Evolutionary conservation across 306 rosid genomes (phyloP).

Genomic region (Gleditsia sinensis): DNA sequence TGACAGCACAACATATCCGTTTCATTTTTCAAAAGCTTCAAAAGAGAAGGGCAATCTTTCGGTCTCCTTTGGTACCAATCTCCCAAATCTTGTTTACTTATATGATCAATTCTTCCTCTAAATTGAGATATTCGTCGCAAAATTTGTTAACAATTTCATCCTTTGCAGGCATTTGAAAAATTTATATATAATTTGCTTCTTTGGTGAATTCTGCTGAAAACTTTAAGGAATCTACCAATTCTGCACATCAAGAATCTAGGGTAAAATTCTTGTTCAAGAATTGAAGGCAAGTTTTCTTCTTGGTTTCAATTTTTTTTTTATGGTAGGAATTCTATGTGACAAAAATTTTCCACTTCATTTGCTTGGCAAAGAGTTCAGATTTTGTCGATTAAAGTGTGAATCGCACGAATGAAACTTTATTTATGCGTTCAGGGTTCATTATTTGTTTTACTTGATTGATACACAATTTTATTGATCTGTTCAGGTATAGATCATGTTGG

Average conservation of each 20-base stretch:
- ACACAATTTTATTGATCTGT: neutral
- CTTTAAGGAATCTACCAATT: too few relatives aligned
- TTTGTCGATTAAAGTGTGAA: neutral
- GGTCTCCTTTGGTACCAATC: neutral
- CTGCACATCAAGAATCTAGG: neutral
- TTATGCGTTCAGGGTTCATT: neutral
- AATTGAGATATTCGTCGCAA: neutral
- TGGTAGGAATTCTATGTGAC: neutral
- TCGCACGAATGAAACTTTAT: neutral
- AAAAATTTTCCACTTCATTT: neutral
- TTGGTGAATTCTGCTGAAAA: too few relatives aligned
- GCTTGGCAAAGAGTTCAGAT: neutral
- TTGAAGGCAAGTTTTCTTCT: slow-evolving; percentile 18
- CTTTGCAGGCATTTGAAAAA: neutral
- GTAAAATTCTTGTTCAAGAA: neutral
- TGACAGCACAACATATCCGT: neutral
- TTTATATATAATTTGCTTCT: neutral
- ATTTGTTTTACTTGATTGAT: slow-evolving; percentile 22
- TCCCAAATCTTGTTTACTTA: slow-evolving; percentile 1
- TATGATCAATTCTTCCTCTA: slow-evolving; percentile 2
- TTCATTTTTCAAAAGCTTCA: slow-evolving; percentile 15
- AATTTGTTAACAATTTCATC: slow-evolving; percentile 2
- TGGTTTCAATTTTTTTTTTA: neutral
- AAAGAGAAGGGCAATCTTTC: neutral
- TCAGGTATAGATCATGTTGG: neutral